Percentiles rank a stretch among this genome's conserved stretches.
Conservation (phyloP, 306 rosid species). For the Astragalus membranaceus region DNA sequence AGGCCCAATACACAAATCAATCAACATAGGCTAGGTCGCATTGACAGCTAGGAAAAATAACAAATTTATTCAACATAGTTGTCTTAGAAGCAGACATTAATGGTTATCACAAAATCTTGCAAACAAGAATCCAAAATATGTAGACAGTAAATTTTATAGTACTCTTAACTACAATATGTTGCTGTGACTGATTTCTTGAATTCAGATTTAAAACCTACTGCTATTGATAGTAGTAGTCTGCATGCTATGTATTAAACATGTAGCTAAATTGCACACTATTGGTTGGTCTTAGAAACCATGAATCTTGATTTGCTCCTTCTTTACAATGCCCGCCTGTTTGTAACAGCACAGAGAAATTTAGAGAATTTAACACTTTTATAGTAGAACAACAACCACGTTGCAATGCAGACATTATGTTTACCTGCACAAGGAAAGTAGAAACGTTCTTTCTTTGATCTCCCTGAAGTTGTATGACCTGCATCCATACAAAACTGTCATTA, state of each 20-base stretch:
- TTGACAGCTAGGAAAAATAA: constrained; percentile 6
- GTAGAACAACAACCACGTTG: neutral
- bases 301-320: constrained; percentile 57
- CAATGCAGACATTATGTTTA: neutral
- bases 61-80: constrained; percentile 24
- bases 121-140: neutral
- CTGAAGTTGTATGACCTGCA: constrained; percentile 60
- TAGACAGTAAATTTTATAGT: neutral
- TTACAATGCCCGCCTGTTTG: constrained; percentile 51
- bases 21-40: neutral
- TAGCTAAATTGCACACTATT: constrained; percentile 5
- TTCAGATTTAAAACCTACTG: constrained; percentile 23
- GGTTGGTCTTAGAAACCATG: constrained; percentile 42
- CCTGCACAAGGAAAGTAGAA: constrained; percentile 59
- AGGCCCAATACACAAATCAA: neutral
- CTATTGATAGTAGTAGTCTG: constrained; percentile 15
- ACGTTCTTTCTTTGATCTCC: constrained; percentile 60
- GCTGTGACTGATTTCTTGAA: constrained; percentile 14
- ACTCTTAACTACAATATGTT: constrained; percentile 5
- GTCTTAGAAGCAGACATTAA: constrained; percentile 22
- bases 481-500: neutral
- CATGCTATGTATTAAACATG: constrained; percentile 13
- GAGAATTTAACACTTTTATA: neutral
- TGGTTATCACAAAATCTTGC: constrained; percentile 20
- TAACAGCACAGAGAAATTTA: neutral